Percentiles rank a stretch among this genome's conserved stretches.
Evolutionary conservation across 306 rosid genomes (phyloP).

Genomic region (Elaeagnus macrophylla): DNA sequence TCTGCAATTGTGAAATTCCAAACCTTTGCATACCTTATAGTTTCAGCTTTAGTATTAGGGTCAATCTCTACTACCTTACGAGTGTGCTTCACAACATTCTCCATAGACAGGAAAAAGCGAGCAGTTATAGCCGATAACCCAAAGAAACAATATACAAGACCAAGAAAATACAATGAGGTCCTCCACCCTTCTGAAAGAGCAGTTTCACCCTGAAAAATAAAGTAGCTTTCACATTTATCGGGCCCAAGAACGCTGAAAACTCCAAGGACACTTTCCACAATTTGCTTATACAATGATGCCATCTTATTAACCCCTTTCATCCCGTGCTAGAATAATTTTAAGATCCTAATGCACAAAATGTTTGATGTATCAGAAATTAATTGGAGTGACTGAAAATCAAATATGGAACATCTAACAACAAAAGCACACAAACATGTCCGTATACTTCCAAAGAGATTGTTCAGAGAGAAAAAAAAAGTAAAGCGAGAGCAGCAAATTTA

Average conservation of each 20-base stretch:
- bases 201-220: constrained; percentile 55
- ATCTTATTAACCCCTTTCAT: constrained; percentile 21
- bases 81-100: constrained; percentile 77
- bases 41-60: constrained; percentile 42
- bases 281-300: constrained; percentile 24
- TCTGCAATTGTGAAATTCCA: constrained; percentile 97
- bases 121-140: constrained; percentile 88
- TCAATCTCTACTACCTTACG: constrained; percentile 54
- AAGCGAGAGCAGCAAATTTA: too few relatives aligned
- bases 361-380: background rate
- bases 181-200: constrained; percentile 41
- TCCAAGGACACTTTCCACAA: constrained; percentile 23
- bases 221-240: constrained; percentile 52
- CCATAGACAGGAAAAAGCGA: constrained; percentile 80
- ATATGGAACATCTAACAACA: background rate
- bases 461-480: too few relatives aligned
- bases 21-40: constrained; percentile 53
- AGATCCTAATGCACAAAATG: constrained; percentile 21
- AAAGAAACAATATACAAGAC: constrained; percentile 76
- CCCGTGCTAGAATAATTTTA: constrained; percentile 7
- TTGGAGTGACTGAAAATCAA: background rate
- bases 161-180: constrained; percentile 50
- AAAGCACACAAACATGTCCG: background rate
- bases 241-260: constrained; percentile 25
- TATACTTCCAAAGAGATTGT: too few relatives aligned